A percentile compares a stretch with the other conserved stretches of the same genome.
Conservation (phyloP, 1,284 basidiomycete species). For the Malassezia pachydermatis region DNA sequence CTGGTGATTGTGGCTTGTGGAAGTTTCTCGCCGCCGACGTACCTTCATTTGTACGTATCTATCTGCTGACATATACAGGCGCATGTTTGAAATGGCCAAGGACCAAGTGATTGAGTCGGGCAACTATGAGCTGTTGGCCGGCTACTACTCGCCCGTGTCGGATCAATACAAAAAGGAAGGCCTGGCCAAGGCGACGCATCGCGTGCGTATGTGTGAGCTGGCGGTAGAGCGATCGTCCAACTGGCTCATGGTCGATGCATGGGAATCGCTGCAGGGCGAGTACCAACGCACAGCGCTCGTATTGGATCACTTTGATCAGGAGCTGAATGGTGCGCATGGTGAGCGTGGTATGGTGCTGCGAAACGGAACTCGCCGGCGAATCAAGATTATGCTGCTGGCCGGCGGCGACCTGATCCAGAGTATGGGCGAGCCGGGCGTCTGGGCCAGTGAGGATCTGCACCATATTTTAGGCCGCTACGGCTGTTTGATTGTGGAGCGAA, state of each 20-base stretch:
- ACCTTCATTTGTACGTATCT: constrained; percentile 54
- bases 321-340: constrained; percentile 61
- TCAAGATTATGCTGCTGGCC: constrained; percentile 79
- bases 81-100: constrained; percentile 97
- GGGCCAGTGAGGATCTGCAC: constrained; percentile 88
- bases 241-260: constrained; percentile 76
- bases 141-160: constrained; percentile 78
- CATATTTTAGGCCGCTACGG: constrained; percentile 92
- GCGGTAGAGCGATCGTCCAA: constrained; percentile 47
- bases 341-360: constrained; percentile 30
- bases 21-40: constrained; percentile 55
- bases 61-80: constrained; percentile 54
- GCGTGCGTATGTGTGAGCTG: constrained; percentile 48
- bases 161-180: constrained; percentile 48
- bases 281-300: constrained; percentile 94
- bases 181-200: constrained; percentile 41
- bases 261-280: constrained; percentile 80
- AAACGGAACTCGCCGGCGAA: constrained; percentile 31
- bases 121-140: constrained; percentile 82
- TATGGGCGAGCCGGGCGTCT: constrained; percentile 97
- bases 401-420: constrained; percentile 94
- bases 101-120: constrained; percentile 87
- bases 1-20: constrained; percentile 53
- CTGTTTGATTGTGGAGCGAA: constrained; percentile 85
- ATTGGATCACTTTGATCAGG: constrained; percentile 86